Percentiles rank a stretch among this genome's conserved stretches.
These are phyloP conservation scores for Teratosphaeria nubilosa DNA, from an alignment of 2,329 filamentous ascomycete genomes.

Conservation along the genomic window DNA sequence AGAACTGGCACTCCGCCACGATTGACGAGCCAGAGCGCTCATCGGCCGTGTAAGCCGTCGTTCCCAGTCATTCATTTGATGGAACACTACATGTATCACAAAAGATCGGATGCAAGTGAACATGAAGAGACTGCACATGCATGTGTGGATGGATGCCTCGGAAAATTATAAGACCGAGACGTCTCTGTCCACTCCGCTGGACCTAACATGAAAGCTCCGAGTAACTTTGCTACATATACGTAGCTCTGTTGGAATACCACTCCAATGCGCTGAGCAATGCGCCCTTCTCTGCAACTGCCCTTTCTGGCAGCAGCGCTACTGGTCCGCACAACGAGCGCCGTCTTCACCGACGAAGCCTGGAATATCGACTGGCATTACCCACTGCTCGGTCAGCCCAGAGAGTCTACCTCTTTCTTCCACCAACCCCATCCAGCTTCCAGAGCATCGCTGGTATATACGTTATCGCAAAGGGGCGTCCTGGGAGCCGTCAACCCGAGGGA, in stretches of 20 bases:
- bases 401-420: slow-evolving; percentile 89
- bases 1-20: too few relatives aligned
- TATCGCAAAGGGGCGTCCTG: slow-evolving; percentile 73
- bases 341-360: slow-evolving; percentile 68
- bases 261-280: not conserved
- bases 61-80: too few relatives aligned
- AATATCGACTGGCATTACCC: slow-evolving; percentile 88
- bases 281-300: not conserved
- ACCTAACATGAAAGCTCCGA: too few relatives aligned
- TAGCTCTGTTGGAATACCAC: not conserved
- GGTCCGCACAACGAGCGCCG: not conserved
- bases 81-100: too few relatives aligned
- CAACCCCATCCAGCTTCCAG: slow-evolving; percentile 70
- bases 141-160: too few relatives aligned
- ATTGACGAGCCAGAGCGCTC: too few relatives aligned
- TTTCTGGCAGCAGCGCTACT: not conserved
- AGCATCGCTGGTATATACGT: slow-evolving; percentile 80
- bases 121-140: too few relatives aligned
- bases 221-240: not conserved
- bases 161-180: not conserved
- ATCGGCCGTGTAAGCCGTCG: too few relatives aligned
- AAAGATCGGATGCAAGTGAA: too few relatives aligned
- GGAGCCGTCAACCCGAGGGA: slow-evolving; percentile 84
- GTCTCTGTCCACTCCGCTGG: not conserved
- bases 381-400: slow-evolving; percentile 71